Evolutionary conservation across 164 flowering plant species (phyloP).

Genomic region (Kalanchoe fedtschenkoi): DNA sequence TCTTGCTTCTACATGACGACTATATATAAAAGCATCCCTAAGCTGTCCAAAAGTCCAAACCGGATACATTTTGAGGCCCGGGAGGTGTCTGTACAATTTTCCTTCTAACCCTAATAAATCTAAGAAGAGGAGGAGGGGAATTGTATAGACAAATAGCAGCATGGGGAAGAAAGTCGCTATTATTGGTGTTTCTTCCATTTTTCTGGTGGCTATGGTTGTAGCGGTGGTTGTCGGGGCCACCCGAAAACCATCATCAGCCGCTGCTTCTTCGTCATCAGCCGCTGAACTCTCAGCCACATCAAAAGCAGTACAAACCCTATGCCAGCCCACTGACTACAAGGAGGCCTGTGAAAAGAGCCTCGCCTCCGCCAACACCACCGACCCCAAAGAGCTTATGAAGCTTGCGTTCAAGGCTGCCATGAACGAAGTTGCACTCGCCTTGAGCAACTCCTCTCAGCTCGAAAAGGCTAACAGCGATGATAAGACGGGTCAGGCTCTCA

Average conservation of each 20-base stretch:
- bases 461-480: slow-evolving; percentile 24
- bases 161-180: not conserved
- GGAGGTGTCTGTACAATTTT: not conserved
- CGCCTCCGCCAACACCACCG: slow-evolving; percentile 1
- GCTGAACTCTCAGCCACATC: slow-evolving; percentile 15
- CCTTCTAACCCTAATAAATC: too few species aligned
- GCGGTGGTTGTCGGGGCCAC: not conserved
- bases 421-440: slow-evolving; percentile 15
- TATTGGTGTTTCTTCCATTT: not conserved
- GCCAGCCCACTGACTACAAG: slow-evolving; percentile 37
- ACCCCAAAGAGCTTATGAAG: slow-evolving; percentile 38
- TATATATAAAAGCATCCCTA: not conserved
- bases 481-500: slow-evolving; percentile 19
- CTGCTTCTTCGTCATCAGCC: not conserved
- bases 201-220: not conserved
- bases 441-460: slow-evolving; percentile 12
- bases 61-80: not conserved
- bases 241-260: not conserved
- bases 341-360: slow-evolving; percentile 30
- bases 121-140: too few species aligned
- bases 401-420: slow-evolving; percentile 23
- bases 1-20: not conserved
- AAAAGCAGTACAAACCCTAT: slow-evolving; percentile 34
- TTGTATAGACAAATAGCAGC: not conserved
- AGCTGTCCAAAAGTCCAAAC: not conserved